Conservation (phyloP, 2,329 filamentous ascomycete genomes). For the Monosporascus sp. region DNA sequence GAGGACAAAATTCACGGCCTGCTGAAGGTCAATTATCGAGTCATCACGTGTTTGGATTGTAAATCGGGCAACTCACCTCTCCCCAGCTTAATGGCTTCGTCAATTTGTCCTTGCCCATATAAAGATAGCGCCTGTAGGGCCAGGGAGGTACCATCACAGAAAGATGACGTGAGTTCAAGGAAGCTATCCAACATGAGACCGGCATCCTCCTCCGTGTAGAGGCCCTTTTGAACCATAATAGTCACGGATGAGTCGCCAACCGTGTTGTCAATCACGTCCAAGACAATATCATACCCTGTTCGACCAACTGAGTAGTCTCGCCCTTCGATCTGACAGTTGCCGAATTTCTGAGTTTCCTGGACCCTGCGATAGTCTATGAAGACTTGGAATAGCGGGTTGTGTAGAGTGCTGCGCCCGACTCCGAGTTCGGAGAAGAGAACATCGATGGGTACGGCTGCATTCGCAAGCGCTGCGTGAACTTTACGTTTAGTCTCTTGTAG, state of each 20-base stretch:
- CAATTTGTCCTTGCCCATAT: too few relatives aligned
- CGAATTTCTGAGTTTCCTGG: background rate
- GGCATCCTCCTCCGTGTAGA: background rate
- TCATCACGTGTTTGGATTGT: too few relatives aligned
- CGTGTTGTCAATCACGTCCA: constrained; percentile 6
- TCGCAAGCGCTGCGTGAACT: background rate
- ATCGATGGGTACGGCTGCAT: background rate
- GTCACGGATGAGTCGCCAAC: background rate
- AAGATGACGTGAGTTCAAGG: too few relatives aligned
- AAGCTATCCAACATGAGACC: background rate
- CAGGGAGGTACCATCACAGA: too few relatives aligned
- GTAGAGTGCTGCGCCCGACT: background rate
- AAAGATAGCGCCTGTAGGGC: too few relatives aligned
- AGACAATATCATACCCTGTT: constrained; percentile 1
- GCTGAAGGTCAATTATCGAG: too few relatives aligned
- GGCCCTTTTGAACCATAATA: background rate
- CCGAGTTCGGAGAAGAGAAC: constrained; percentile 1
- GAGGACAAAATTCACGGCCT: too few relatives aligned
- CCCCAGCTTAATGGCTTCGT: too few relatives aligned
- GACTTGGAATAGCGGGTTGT: constrained; percentile 3
- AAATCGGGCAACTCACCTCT: too few relatives aligned
- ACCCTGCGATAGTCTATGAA: constrained; percentile 5
- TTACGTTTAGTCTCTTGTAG: too few relatives aligned
- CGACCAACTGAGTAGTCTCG: constrained; percentile 1
- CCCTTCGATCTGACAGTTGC: background rate